phyloP scores from a whole-genome alignment of 1,284 basidiomycete species.

The Boletus mariae region DNA sequence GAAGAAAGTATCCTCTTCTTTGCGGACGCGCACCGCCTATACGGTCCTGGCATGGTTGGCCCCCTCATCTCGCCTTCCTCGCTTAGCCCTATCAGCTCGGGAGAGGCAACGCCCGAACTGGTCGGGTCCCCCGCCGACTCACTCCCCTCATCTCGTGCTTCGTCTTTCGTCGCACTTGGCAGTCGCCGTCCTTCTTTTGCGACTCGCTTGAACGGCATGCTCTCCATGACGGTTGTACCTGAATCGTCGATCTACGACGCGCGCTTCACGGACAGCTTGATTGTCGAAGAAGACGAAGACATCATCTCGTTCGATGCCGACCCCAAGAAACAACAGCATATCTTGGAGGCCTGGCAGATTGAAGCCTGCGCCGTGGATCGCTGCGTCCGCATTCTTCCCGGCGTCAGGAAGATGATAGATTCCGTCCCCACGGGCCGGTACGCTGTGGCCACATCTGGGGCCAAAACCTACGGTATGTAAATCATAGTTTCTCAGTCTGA shows the following conservation, averaged over 20 bases:
- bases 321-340: conserved; percentile 29
- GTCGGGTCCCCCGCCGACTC: conserved; percentile 34
- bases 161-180: conserved; percentile 37
- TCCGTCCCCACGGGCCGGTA: conserved; percentile 66
- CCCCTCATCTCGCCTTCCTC: conserved; percentile 22
- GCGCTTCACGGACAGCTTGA: conserved; percentile 37
- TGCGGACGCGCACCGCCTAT: conserved; percentile 59
- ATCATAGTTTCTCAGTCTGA: neutral
- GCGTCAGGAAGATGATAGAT: conserved; percentile 65
- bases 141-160: conserved; percentile 40
- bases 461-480: conserved; percentile 62
- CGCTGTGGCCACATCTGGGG: conserved; percentile 75
- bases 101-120: conserved; percentile 39
- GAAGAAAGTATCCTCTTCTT: conserved; percentile 70
- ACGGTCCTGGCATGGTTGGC: conserved; percentile 39
- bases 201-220: conserved; percentile 44
- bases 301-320: conserved; percentile 30
- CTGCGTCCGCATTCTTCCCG: conserved; percentile 70
- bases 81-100: conserved; percentile 35
- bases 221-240: conserved; percentile 42
- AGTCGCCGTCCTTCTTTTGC: conserved; percentile 51
- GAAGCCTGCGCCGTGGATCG: conserved; percentile 65
- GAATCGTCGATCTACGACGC: conserved; percentile 37
- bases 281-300: conserved; percentile 38
- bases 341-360: conserved; percentile 49